Evolutionary conservation across 2,329 filamentous ascomycete genomes (phyloP).

Genomic region (Aspergillus phoenicis): DNA sequence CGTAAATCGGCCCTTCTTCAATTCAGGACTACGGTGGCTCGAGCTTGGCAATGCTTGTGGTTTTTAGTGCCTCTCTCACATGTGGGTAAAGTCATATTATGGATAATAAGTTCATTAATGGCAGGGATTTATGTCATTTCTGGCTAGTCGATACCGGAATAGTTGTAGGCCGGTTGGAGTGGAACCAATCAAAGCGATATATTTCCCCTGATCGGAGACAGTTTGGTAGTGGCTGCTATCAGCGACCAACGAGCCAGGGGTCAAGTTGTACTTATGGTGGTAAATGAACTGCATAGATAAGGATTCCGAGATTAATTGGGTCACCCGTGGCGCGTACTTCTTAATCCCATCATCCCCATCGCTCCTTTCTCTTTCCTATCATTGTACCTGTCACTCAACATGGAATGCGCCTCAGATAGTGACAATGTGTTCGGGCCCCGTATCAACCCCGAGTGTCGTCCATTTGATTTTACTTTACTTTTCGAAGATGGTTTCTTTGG

Average conservation of each 20-base stretch:
- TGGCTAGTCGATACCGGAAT: not conserved
- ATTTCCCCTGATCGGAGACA: not conserved
- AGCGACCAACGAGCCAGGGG: too few relatives aligned
- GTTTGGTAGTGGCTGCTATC: too few relatives aligned
- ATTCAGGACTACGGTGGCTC: not conserved
- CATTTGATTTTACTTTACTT: slow-evolving; percentile 38
- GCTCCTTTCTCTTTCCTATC: not conserved
- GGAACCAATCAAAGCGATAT: not conserved
- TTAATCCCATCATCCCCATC: not conserved
- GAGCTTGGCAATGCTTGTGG: not conserved
- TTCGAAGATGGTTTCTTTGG: slow-evolving; percentile 35
- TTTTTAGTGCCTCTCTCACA: not conserved
- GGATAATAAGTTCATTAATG: not conserved
- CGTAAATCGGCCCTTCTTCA: too few relatives aligned
- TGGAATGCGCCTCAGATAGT: not conserved
- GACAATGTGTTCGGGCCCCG: slow-evolving; percentile 1
- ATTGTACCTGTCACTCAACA: not conserved
- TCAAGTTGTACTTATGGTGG: too few relatives aligned
- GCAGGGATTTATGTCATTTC: too few relatives aligned
- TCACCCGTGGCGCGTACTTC: not conserved
- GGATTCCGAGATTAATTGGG: too few relatives aligned
- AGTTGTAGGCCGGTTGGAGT: not conserved
- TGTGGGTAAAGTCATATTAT: not conserved
- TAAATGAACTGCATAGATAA: too few relatives aligned
- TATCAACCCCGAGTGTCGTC: slow-evolving; percentile 10